A percentile compares a stretch with the other conserved stretches of the same genome.
These are phyloP conservation scores for Tulasnella sp. DNA, from an alignment of 768 basidiomycete genomes.

Conservation along the genomic window DNA sequence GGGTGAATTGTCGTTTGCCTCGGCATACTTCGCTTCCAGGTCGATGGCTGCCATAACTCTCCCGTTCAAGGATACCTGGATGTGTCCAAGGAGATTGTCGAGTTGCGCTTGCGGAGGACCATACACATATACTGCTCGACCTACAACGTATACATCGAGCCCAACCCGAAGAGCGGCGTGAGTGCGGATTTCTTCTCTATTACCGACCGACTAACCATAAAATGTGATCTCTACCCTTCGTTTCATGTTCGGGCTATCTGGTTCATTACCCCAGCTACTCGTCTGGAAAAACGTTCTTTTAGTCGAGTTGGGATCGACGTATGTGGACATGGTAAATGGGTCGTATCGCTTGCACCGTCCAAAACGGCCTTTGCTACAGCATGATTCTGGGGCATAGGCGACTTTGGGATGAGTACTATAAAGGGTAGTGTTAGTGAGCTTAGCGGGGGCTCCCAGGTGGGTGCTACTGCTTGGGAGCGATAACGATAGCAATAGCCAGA, in stretches of 20 bases:
- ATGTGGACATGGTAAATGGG: neutral
- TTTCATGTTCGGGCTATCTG: neutral
- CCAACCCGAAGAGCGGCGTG: neutral
- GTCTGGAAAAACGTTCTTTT: conserved; percentile 13
- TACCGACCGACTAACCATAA: neutral
- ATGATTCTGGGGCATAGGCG: neutral
- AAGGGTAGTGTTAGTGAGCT: neutral
- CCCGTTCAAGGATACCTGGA: neutral
- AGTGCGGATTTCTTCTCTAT: neutral
- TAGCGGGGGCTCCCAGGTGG: neutral
- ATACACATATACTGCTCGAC: neutral
- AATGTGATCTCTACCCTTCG: neutral
- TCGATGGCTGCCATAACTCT: neutral
- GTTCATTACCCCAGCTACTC: conserved; percentile 7
- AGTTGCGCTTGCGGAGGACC: neutral
- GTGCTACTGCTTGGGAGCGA: neutral
- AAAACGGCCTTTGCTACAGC: neutral
- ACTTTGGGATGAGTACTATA: neutral
- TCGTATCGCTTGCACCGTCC: neutral
- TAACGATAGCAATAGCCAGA: neutral
- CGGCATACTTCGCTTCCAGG: neutral
- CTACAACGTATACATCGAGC: neutral
- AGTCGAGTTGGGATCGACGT: neutral
- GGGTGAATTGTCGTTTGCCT: neutral
- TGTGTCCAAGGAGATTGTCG: neutral